These are phyloP conservation scores for Fusarium penzigii DNA, from an alignment of 2,329 filamentous ascomycete genomes.

Conservation along the genomic window DNA sequence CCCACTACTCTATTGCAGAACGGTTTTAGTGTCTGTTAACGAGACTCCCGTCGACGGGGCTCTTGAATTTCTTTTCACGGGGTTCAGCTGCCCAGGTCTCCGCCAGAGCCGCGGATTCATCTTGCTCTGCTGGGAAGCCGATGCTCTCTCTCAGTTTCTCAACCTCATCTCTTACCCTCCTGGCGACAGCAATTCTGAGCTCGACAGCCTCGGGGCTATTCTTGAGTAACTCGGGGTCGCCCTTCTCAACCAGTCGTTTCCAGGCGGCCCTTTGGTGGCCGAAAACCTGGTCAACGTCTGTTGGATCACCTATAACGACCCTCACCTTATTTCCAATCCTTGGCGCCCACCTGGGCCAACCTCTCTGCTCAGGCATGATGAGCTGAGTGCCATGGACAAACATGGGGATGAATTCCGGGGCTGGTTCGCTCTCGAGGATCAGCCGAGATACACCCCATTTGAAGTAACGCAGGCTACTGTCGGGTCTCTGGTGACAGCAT, in stretches of 20 bases:
- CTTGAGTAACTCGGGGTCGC: conserved; percentile 49
- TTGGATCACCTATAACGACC: conserved; percentile 76
- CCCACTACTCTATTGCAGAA: too few relatives aligned
- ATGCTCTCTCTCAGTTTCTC: conserved; percentile 71
- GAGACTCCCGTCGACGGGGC: conserved; percentile 54
- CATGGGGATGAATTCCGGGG: conserved; percentile 88
- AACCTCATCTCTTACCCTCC: conserved; percentile 76
- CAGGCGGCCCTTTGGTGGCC: conserved; percentile 75
- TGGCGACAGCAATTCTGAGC: conserved; percentile 73
- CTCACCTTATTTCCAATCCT: conserved; percentile 69
- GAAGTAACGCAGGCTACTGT: conserved; percentile 87
- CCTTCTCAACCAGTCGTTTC: conserved; percentile 60
- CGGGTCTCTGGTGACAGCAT: conserved; percentile 83
- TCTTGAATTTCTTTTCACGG: conserved; percentile 49
- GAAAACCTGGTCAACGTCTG: conserved; percentile 74
- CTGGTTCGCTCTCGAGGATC: conserved; percentile 85
- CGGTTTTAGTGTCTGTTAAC: conserved; percentile 40
- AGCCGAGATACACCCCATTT: conserved; percentile 95
- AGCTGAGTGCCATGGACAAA: conserved; percentile 90
- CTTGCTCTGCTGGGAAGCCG: conserved; percentile 75
- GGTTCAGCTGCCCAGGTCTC: conserved; percentile 74
- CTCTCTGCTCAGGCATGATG: conserved; percentile 82
- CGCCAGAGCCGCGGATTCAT: conserved; percentile 72
- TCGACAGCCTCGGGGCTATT: conserved; percentile 65
- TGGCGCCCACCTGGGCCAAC: conserved; percentile 79